Evolutionary conservation across 2,329 filamentous ascomycete genomes (phyloP), one percentile per base, ranked within the genome.

Genomic region (Cercospora zeae-maydis): DNA sequence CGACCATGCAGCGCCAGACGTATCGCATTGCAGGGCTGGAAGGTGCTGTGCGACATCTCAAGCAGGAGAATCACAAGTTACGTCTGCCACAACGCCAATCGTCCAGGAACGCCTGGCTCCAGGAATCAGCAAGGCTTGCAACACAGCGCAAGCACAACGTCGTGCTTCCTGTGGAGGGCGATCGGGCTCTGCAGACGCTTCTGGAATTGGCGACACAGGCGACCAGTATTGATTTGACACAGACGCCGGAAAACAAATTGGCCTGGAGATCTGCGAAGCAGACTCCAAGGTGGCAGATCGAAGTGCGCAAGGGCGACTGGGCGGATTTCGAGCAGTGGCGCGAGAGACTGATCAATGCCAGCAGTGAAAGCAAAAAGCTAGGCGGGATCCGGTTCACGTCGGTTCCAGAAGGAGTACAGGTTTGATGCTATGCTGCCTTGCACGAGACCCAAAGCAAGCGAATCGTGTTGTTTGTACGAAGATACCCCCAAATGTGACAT

Each of bases 1-100:
- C 93, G 75, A 87, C 92, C 78, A 64, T 73, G 88, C 92, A 67
- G 80, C 81, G 9, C 84, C 93, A 68, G 86, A 88, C 75, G 82
- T 83, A 68, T 88, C 93, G 63, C 87, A 92, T 70, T 82, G 81
- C 60, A 81, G 80, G 68, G 75, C 89, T 61, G 83, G 67, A 90
- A 72, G 83, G 84, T 1, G 86, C 88, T 1, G 85, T 91, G 51
- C 82, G 86, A 10, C 89, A 86, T 74, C 80, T 92, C 31, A 82
- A 87, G 27, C 84, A 88, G 67, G 88, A 91, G 70, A 90, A 86
- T 75, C 80, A 82, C 45, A 83, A 86, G 3, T 84, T 86, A 0
- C 82, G 88, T 16, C 75, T 85, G 54, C 80, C 68, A 9, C 91
- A 88, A 88, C 78, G 88, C 2, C 79, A 84, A 3, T 83, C 86